Base-by-base conservation (phyloP, 352 stramenopile species). In the Globisporangium polare region DNA sequence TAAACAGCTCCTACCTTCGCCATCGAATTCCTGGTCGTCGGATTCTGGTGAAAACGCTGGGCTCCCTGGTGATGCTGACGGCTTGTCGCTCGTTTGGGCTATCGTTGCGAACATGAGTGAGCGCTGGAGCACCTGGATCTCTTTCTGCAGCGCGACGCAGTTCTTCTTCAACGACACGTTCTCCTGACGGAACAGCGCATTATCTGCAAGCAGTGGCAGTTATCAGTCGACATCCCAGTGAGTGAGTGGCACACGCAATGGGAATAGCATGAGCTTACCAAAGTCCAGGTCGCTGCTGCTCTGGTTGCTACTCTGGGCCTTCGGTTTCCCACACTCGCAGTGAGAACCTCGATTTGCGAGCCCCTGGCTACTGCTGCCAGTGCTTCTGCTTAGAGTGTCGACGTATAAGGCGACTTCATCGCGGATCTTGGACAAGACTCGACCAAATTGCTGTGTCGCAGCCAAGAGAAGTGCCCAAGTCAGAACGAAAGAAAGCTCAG, bases 321-420 rank as follows among this genome's bases (percentile, higher is more conserved):
- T 31, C 9, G 41, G 6, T 9, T 56, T 56, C n/a, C 50, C 39
- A 46, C 45, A 57, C 9, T 17, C 37, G 17, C 53, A 67, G 45
- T 5, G 22, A 3, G 13, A n/a, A 22, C 18, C 10, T 12, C 27
- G 31, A 18, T 27, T 49, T 29, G 18, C 39, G 10, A 41, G 41
- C 17, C 18, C 52, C 43, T 6, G 13, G 17, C n/a, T 20, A 5
- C 1, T 60, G 39, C 37, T 51, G 39, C 5, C 10, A 12, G 24
- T 22, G 18, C 62, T 72, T 58, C 43, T 67, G 47, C 26, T 53
- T 18, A 68, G 62, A 17, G 60, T 58, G 9, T 80, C 59, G n/a
- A 90, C 53, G 51, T 84, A 88, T 2, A 58, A 71, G 53, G 69
- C 74, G 62, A 88, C 80, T 59, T 90, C 78, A 60, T 88, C 80